Conservation (phyloP, 495 filamentous ascomycete genomes). For the Trichoderma reesei region DNA sequence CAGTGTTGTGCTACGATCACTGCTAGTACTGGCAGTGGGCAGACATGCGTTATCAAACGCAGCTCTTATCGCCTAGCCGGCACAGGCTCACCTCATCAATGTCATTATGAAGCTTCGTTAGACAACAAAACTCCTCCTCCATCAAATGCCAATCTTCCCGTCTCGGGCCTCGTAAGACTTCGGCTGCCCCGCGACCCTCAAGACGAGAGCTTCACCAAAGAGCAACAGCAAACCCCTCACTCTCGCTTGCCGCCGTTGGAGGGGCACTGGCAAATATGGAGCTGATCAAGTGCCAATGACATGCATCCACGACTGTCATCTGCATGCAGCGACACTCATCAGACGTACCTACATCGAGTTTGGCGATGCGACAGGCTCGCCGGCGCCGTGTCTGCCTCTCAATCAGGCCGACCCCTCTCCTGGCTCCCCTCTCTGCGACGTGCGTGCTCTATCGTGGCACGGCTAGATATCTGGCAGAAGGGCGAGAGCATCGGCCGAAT, state of each 20-base stretch:
- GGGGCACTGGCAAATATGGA: slow-evolving; percentile 5
- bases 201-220: background rate
- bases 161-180: background rate
- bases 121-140: background rate
- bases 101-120: slow-evolving; percentile 1
- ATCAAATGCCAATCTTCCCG: background rate
- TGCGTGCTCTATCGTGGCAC: slow-evolving; percentile 7
- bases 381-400: background rate
- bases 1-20: background rate
- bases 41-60: background rate
- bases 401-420: background rate
- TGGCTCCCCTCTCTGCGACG: background rate
- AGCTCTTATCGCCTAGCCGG: background rate
- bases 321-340: slow-evolving; percentile 9
- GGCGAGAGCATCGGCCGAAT: background rate
- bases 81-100: background rate
- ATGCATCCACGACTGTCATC: slow-evolving; percentile 8
- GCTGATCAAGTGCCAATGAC: slow-evolving; percentile 8
- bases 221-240: slow-evolving; percentile 2
- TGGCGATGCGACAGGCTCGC: background rate
- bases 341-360: slow-evolving; percentile 3
- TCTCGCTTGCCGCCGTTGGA: slow-evolving; percentile 3
- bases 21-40: background rate
- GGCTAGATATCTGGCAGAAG: slow-evolving; percentile 6
- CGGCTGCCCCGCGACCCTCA: background rate